Evolutionary conservation across 805 yeast species (phyloP), one percentile per base, ranked within the genome.

Genomic region (Lipomyces starkeyi): DNA sequence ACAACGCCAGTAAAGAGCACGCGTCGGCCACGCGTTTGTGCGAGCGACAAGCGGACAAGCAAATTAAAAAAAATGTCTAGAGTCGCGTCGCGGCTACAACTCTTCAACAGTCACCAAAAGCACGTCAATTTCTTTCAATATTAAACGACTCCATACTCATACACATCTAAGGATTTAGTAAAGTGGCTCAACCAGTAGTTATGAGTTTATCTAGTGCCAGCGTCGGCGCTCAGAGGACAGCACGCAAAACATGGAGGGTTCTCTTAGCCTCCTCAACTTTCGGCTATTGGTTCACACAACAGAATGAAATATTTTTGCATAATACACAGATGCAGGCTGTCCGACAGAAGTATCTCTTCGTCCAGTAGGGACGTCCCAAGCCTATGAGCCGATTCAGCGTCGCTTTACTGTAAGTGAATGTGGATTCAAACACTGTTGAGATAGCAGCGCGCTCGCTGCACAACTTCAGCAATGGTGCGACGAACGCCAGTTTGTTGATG

Each of bases 401-500:
- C 49, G 22, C 20, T 43, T 43, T 17, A 43, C 49, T 9, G 49
- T 43, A 43, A 43, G 49, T 43, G 32, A 53, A 27, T 53, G 5
- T 27, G 17, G 13, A 22, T 22, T 17, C n/a, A 27, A 22, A 13
- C 17, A 53, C 56, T 20, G 56, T 27, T 53, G 7, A 27, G 56
- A 11, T 52, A 40, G 47, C 47, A 40, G 47, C 47, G n/a, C 47
- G n/a, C 47, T 40, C 47, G 17, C 47, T 40, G 47, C 17, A 40
- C 47, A 40, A 40, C 47, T 40, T 40, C 47, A 52, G 55, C n/a
- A 52, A 22, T 52, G 55, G 55, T 52, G 27, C 29, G 29, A 25
- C 29, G 29, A 13, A 52, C 55, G 55, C 32, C 55, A 52, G 55
- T 52, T 52, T 52, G 55, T 52, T 20, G 55, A 52, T 25, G 55